Conservation (phyloP, 1,284 basidiomycete species). For the Paramarasmius palmivorus region DNA sequence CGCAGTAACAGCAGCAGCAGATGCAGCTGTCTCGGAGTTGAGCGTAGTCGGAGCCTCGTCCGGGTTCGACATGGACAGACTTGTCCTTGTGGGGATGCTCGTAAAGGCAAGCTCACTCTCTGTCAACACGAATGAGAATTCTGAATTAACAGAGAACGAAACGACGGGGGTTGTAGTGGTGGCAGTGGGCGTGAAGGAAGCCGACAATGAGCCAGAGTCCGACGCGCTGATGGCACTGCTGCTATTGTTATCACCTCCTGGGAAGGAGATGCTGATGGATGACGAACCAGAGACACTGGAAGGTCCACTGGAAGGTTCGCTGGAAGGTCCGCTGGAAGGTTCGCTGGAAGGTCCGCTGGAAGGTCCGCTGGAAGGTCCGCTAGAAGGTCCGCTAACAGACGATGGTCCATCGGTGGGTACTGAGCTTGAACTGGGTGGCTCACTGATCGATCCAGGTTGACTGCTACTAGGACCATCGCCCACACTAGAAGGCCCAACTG, state of each 20-base stretch:
- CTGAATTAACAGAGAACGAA: slow-evolving; percentile 30
- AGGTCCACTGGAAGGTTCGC: not conserved
- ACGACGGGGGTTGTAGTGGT: slow-evolving; percentile 16
- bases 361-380: not conserved
- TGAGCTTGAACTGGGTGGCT: not conserved
- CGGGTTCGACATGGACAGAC: slow-evolving; percentile 49
- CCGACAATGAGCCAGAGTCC: slow-evolving; percentile 1
- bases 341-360: not conserved
- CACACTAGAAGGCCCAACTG: not conserved
- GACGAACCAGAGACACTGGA: slow-evolving; percentile 10
- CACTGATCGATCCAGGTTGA: not conserved
- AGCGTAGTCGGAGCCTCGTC: slow-evolving; percentile 52
- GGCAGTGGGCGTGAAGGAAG: slow-evolving; percentile 12
- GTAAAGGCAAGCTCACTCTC: slow-evolving; percentile 44
- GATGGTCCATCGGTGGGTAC: not conserved
- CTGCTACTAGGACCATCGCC: no score
- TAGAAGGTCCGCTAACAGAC: no score
- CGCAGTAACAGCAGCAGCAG: slow-evolving; percentile 26
- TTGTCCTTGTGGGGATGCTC: slow-evolving; percentile 25
- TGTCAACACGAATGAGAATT: slow-evolving; percentile 40
- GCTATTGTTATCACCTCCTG: not conserved
- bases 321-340: not conserved
- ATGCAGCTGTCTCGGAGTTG: not conserved
- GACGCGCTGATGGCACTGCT: slow-evolving; percentile 8
- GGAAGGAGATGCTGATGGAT: slow-evolving; percentile 11